Evolutionary conservation across 768 basidiomycete species (phyloP).

Genomic region (Pulveroboletus sp.): DNA sequence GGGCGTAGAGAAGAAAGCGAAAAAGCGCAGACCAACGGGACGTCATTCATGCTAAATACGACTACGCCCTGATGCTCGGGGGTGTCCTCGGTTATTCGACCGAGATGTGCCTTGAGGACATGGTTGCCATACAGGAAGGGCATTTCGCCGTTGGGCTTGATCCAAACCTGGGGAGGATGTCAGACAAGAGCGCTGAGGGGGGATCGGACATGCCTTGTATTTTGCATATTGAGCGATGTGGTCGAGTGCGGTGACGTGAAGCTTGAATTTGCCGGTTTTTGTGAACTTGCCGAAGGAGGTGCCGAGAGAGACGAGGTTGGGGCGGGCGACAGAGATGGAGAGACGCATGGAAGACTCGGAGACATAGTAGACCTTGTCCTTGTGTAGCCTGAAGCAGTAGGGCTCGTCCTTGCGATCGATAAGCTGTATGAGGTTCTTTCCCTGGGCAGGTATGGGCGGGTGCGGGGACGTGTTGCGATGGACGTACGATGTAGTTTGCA

Average conservation of each 20-base stretch:
- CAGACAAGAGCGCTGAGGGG: not conserved
- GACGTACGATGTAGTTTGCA: slow-evolving; percentile 89
- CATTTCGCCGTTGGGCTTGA: slow-evolving; percentile 99
- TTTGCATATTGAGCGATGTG: slow-evolving; percentile 95
- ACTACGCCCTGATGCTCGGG: slow-evolving; percentile 99
- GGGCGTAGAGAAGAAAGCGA: not conserved
- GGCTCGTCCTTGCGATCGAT: slow-evolving; percentile 93
- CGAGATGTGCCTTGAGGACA: slow-evolving; percentile 97
- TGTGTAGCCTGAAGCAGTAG: slow-evolving; percentile 93
- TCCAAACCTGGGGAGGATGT: slow-evolving; percentile 71
- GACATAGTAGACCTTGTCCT: slow-evolving; percentile 94
- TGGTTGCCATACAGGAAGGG: slow-evolving; percentile 99
- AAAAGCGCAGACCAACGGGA: slow-evolving; percentile 65
- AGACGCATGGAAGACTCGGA: slow-evolving; percentile 93
- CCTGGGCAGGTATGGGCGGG: slow-evolving; percentile 42
- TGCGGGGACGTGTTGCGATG: accelerated
- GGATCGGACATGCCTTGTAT: slow-evolving; percentile 70
- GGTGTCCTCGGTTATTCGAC: slow-evolving; percentile 96
- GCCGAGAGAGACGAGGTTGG: slow-evolving; percentile 88
- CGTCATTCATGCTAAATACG: slow-evolving; percentile 92
- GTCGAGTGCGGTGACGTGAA: slow-evolving; percentile 92
- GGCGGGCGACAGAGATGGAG: slow-evolving; percentile 86
- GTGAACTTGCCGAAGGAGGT: slow-evolving; percentile 98
- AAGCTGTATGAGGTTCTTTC: slow-evolving; percentile 92
- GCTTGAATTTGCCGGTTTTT: slow-evolving; percentile 95